Conservation (phyloP, 495 filamentous ascomycete genomes). For the Friedmanniomyces simplex region DNA sequence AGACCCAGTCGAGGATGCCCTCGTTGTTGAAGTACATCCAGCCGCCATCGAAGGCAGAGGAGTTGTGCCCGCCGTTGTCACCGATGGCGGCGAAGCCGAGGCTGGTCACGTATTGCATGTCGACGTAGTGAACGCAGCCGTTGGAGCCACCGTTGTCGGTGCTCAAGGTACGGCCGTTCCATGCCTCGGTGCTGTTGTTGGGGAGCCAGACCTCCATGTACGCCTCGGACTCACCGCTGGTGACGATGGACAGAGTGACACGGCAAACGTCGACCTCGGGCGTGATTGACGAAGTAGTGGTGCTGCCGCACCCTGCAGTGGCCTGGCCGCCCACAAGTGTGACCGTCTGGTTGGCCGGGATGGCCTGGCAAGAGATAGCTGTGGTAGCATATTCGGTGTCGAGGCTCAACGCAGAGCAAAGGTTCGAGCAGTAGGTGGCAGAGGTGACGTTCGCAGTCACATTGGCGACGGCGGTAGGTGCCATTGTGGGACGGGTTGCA, state of each 20-base stretch:
- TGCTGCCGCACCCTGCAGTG: constrained; percentile 5
- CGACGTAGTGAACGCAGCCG: constrained; percentile 22
- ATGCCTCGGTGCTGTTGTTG: constrained; percentile 13
- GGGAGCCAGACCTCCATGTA: constrained; percentile 51
- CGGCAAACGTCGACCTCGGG: constrained; percentile 44
- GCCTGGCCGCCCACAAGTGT: not conserved
- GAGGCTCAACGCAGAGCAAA: not conserved
- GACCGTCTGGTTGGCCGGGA: not conserved
- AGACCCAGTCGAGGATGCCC: constrained; percentile 7
- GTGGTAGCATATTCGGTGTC: not conserved
- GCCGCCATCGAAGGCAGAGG: constrained; percentile 2
- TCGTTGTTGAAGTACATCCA: constrained; percentile 51
- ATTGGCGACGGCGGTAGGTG: constrained; percentile 2
- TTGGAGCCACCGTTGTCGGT: constrained; percentile 26
- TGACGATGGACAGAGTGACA: constrained; percentile 43
- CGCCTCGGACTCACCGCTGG: constrained; percentile 42
- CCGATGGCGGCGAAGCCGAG: constrained; percentile 47
- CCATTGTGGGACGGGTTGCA: not conserved
- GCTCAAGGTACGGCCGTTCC: constrained; percentile 26
- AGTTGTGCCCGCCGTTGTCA: constrained; percentile 15
- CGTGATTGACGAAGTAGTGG: not conserved
- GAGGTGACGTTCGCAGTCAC: not conserved
- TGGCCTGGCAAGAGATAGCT: not conserved
- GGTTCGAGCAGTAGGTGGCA: not conserved
- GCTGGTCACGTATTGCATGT: constrained; percentile 26